These are phyloP conservation scores for Didymella arachidicola DNA, from an alignment of 2,329 filamentous ascomycete species.

Conservation along the genomic window DNA sequence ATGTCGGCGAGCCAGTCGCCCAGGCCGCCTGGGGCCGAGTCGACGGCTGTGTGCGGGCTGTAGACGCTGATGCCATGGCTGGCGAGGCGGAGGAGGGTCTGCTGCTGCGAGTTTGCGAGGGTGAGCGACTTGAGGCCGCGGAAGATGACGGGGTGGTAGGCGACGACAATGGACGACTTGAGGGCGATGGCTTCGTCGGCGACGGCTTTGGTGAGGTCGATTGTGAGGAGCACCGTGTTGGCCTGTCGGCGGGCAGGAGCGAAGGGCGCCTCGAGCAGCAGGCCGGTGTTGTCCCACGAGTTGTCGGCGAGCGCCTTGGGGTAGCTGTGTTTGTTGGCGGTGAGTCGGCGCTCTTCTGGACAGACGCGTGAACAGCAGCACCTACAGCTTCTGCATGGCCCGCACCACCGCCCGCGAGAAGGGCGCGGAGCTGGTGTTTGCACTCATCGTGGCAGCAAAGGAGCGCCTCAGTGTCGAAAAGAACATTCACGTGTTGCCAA, in stretches of 20 bases:
- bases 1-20: constrained; percentile 95
- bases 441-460: constrained; percentile 50
- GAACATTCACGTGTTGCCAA: constrained; percentile 39
- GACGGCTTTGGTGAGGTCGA: constrained; percentile 88
- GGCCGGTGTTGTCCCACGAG: constrained; percentile 95
- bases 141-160: constrained; percentile 98
- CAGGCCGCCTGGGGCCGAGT: constrained; percentile 83
- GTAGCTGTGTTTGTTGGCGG: constrained; percentile 65
- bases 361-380: constrained; percentile 32
- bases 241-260: constrained; percentile 63
- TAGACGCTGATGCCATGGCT: constrained; percentile 93
- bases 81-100: constrained; percentile 80
- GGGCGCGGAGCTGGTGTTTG: constrained; percentile 58
- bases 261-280: constrained; percentile 74
- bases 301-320: constrained; percentile 88
- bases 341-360: constrained; percentile 8
- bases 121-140: constrained; percentile 88
- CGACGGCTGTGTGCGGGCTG: constrained; percentile 92
- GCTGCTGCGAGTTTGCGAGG: constrained; percentile 83
- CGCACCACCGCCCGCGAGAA: constrained; percentile 74
- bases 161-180: constrained; percentile 79
- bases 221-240: constrained; percentile 79
- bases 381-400: constrained; percentile 81
- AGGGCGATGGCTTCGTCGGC: constrained; percentile 86
- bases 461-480: constrained; percentile 44